Conservation (phyloP, 2,329 filamentous ascomycete species). For the Botrytis pseudocinerea region DNA sequence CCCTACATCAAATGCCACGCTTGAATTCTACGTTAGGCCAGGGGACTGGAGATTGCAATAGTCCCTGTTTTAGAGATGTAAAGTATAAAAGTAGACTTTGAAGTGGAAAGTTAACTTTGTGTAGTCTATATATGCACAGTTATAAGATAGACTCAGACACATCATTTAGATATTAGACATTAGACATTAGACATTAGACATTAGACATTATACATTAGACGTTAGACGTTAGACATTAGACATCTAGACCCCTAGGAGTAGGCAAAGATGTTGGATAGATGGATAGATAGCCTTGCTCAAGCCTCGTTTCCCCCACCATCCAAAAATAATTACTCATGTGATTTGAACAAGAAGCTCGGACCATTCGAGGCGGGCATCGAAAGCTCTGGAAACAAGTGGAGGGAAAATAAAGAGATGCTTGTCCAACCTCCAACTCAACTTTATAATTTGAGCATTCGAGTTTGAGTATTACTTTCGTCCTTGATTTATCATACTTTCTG, state of each 20-base stretch:
- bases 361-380: slow-evolving; percentile 15
- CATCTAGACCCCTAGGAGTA: background rate
- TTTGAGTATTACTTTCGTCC: background rate
- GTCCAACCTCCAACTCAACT: slow-evolving; percentile 1
- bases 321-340: slow-evolving; percentile 1
- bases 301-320: background rate
- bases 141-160: background rate
- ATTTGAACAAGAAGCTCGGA: slow-evolving; percentile 13
- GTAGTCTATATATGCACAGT: background rate
- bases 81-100: background rate
- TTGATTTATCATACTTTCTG: background rate
- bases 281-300: background rate
- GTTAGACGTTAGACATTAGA: background rate
- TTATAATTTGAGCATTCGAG: background rate
- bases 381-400: slow-evolving; percentile 20
- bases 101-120: background rate
- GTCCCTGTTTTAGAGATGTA: background rate
- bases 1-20: background rate
- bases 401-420: slow-evolving; percentile 21
- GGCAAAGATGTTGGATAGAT: background rate
- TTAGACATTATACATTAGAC: too few relatives aligned
- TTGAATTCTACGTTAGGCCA: background rate
- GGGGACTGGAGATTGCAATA: background rate
- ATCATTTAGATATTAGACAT: background rate
- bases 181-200: too few relatives aligned